Conservation (phyloP, 2,329 filamentous ascomycete species). For the Diaporthe eres region DNA sequence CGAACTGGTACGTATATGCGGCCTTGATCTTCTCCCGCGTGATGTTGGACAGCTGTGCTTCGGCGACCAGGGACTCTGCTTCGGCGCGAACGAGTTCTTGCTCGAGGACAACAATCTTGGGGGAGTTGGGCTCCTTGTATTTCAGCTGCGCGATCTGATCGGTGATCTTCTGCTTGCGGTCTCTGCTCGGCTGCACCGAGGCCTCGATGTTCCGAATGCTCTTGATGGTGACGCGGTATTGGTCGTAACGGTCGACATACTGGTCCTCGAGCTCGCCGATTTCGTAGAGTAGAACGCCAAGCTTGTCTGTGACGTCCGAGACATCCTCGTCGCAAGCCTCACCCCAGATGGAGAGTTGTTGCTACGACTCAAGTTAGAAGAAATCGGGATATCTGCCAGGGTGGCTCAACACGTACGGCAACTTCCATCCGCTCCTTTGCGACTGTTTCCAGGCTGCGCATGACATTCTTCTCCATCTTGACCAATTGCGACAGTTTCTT, state of each 20-base stretch:
- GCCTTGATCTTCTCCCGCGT: conserved; percentile 99
- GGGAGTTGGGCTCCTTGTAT: conserved; percentile 99
- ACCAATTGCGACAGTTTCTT: conserved; percentile 98
- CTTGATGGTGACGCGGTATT: conserved; percentile 99
- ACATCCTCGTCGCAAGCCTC: conserved; percentile 97
- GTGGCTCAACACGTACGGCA: conserved; percentile 74
- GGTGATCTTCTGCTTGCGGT: conserved; percentile 99
- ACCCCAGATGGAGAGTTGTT: conserved; percentile 99
- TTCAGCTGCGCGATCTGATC: conserved; percentile 99
- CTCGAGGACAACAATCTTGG: conserved; percentile 96
- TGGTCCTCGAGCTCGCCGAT: conserved; percentile 98
- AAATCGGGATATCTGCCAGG: neutral
- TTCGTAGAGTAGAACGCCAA: conserved; percentile 97
- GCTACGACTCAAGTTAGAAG: conserved; percentile 64
- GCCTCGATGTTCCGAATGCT: conserved; percentile 99
- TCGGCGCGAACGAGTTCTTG: conserved; percentile 98
- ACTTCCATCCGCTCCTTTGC: conserved; percentile 98
- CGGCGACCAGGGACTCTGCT: conserved; percentile 97
- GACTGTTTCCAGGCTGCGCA: conserved; percentile 97
- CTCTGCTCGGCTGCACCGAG: conserved; percentile 96
- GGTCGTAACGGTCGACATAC: conserved; percentile 98
- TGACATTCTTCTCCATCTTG: conserved; percentile 99
- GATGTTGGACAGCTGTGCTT: conserved; percentile 98
- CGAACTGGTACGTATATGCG: conserved; percentile 97
- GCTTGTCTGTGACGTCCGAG: conserved; percentile 98